Conservation (phyloP, 2,329 filamentous ascomycete genomes). For the Nemania serpens region DNA sequence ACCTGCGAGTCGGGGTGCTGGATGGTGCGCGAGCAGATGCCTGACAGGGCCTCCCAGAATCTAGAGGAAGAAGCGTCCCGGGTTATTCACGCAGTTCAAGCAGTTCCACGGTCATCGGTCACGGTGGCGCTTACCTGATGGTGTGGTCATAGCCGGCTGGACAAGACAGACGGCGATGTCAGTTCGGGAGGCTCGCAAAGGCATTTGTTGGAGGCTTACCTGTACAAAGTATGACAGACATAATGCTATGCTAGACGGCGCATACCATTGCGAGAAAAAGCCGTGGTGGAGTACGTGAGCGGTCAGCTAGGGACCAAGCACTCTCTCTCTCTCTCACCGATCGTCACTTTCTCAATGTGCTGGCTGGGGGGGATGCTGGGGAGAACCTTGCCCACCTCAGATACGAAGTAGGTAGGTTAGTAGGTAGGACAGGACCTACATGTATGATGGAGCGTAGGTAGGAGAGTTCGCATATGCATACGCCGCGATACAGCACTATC, state of each 20-base stretch:
- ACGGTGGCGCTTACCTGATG: slow-evolving; percentile 52
- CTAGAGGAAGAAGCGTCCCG: slow-evolving; percentile 2
- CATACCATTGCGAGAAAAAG: slow-evolving; percentile 11
- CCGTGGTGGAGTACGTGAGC: slow-evolving; percentile 8
- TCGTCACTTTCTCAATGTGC: slow-evolving; percentile 2
- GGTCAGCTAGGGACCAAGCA: slow-evolving; percentile 9
- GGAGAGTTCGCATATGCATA: no score
- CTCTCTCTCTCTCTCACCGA: slow-evolving; percentile 7
- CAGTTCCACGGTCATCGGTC: neutral
- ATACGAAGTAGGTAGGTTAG: no score
- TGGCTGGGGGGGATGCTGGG: neutral
- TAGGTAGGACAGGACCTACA: no score
- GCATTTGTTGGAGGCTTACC: slow-evolving; percentile 47
- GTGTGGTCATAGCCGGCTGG: slow-evolving; percentile 67
- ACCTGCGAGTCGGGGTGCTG: slow-evolving; percentile 98
- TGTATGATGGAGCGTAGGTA: no score
- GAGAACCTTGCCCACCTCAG: no score
- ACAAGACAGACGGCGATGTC: slow-evolving; percentile 42
- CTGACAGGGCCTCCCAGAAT: slow-evolving; percentile 98
- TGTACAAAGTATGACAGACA: slow-evolving; percentile 68
- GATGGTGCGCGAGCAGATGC: slow-evolving; percentile 97
- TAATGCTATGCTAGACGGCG: slow-evolving; percentile 36
- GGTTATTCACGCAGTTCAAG: neutral
- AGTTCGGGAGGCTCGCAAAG: slow-evolving; percentile 5
- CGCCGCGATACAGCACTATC: no score